These are phyloP conservation scores for Brassica incana DNA, from an alignment of 345 rosid genomes.

Conservation along the genomic window DNA sequence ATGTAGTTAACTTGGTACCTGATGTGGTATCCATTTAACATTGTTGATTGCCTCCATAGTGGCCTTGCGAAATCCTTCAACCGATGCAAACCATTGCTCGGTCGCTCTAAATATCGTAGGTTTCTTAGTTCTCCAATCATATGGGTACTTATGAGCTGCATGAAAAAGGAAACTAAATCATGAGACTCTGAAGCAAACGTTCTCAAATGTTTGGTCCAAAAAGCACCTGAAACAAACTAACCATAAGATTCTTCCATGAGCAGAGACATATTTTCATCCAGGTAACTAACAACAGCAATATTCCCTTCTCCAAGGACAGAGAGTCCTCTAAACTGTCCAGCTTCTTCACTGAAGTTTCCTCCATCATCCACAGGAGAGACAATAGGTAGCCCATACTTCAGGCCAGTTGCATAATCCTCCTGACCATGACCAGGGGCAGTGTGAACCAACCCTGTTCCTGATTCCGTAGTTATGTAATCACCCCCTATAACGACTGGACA, in stretches of 20 bases:
- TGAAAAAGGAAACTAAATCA: slow-evolving; percentile 22
- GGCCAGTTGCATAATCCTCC: slow-evolving; percentile 87
- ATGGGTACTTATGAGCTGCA: slow-evolving; percentile 92
- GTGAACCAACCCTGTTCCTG: slow-evolving; percentile 97
- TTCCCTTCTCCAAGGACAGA: slow-evolving; percentile 94
- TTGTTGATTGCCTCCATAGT: slow-evolving; percentile 80
- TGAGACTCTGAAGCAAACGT: neutral
- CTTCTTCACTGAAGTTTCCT: slow-evolving; percentile 92
- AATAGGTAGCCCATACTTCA: slow-evolving; percentile 81
- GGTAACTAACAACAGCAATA: slow-evolving; percentile 68
- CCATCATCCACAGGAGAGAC: slow-evolving; percentile 87
- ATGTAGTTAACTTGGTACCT: slow-evolving; percentile 54
- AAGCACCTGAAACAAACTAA: slow-evolving; percentile 40
- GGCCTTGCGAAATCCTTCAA: slow-evolving; percentile 79
- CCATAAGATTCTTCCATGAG: slow-evolving; percentile 91
- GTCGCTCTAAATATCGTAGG: slow-evolving; percentile 98
- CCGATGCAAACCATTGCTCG: slow-evolving; percentile 99
- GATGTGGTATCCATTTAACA: slow-evolving; percentile 90
- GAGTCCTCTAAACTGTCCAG: slow-evolving; percentile 81
- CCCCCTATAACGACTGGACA: slow-evolving; percentile 92
- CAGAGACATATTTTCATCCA: slow-evolving; percentile 68
- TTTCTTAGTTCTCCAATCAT: slow-evolving; percentile 96
- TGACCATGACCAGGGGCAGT: slow-evolving; percentile 99
- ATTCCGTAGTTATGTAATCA: slow-evolving; percentile 95
- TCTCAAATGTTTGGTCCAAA: slow-evolving; percentile 9